phyloP scores from a whole-genome alignment of 2,329 filamentous ascomycete species.

The Beauveria brongniartii region DNA sequence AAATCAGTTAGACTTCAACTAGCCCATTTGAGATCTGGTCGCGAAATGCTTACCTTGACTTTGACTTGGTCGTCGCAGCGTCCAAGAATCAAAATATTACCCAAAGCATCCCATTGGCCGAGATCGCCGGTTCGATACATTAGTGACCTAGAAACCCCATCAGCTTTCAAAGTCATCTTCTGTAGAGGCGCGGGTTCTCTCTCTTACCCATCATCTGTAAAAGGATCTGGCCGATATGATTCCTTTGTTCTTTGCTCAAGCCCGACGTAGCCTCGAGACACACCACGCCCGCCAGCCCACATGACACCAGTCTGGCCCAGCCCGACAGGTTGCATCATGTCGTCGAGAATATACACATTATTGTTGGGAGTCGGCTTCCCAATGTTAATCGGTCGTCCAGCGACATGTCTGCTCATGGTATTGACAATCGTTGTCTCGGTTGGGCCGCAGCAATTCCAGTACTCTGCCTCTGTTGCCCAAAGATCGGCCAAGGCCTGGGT shows the following conservation, averaged over 20 bases:
- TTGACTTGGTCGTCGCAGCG: slow-evolving; percentile 56
- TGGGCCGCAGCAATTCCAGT: slow-evolving; percentile 51
- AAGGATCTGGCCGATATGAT: slow-evolving; percentile 42
- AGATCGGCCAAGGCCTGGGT: slow-evolving; percentile 44
- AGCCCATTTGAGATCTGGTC: too few relatives aligned
- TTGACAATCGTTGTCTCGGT: slow-evolving; percentile 55
- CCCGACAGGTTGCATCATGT: slow-evolving; percentile 33
- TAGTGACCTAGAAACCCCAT: slow-evolving; percentile 24
- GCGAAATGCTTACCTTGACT: slow-evolving; percentile 36
- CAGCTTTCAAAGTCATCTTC: background rate
- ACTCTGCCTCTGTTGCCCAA: slow-evolving; percentile 41
- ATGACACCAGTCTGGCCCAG: slow-evolving; percentile 43
- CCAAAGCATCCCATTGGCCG: slow-evolving; percentile 44
- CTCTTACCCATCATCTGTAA: slow-evolving; percentile 39
- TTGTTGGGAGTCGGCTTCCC: slow-evolving; percentile 50
- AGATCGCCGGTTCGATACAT: slow-evolving; percentile 57
- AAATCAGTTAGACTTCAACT: too few relatives aligned
- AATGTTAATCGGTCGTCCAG: slow-evolving; percentile 41
- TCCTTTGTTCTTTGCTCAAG: slow-evolving; percentile 41
- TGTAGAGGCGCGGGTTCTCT: background rate
- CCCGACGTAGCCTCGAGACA: slow-evolving; percentile 48
- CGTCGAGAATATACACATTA: slow-evolving; percentile 45
- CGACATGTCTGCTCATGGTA: slow-evolving; percentile 42
- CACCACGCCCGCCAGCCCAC: slow-evolving; percentile 49
- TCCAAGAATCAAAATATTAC: slow-evolving; percentile 46